Evolutionary conservation across 1,139 yeast genomes (phyloP), one percentile per base, ranked within the genome.

Genomic region (Debaryomycetaceae sp.): DNA sequence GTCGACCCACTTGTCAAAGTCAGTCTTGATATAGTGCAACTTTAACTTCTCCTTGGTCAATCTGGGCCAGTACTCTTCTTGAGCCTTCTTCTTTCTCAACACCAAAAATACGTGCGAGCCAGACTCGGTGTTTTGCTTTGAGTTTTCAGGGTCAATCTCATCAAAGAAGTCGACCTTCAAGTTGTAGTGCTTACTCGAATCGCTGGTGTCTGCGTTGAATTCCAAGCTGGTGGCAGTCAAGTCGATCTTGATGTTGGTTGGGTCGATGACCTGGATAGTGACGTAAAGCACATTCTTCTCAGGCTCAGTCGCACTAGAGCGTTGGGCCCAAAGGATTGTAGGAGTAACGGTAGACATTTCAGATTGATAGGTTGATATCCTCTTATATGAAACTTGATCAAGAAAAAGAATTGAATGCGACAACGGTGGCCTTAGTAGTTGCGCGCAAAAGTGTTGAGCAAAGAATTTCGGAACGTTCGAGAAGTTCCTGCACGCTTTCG

Each of bases 1-100:
- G 53, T 86, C 95, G 27, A 83, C 93, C 98, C 98, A 91, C 59
- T 81, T 84, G 65, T 89, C 96, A 51, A 91, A 91, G 55, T 91
- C 98, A 11, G 98, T 91, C 67, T 85, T 83, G 55, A 91, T 76
- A 58, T 75, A 85, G 45, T 75, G 82, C 43, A 67, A 71, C 53
- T 73, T 83, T 46, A 70, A 67, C 63, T 78, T 83, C 49, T 75
- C 85, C 63, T 79, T 84, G 41, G 82, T 83, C 57, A 83, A 72
- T 58, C 94, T 77, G 53, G 89, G 97, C 98, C 97, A 93, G 68
- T 66, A 89, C 52, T 88, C 96, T 38, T 66, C 76, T 47, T 74
- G 59, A 30, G 70, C 53, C 40, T 65, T 69, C 61, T 80, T 75
- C 73, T 91, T 85, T 60, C 84, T 71, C 45, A 88, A 58, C 34